phyloP scores from a whole-genome alignment of 2,329 filamentous ascomycete species.

The Neodidymelliopsis sp. region DNA sequence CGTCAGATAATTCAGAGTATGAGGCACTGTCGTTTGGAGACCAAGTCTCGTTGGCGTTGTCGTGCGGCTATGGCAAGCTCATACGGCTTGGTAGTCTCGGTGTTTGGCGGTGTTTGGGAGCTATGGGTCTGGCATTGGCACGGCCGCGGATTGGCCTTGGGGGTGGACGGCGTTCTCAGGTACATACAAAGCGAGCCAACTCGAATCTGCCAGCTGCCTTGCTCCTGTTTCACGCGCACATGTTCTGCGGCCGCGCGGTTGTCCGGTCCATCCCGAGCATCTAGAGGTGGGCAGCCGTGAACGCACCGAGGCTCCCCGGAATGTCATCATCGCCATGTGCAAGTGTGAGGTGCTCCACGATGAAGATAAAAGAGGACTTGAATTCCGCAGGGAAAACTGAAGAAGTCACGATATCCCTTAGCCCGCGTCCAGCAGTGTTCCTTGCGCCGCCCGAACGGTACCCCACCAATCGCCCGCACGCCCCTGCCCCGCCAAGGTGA shows the following conservation, averaged over 20 bases:
- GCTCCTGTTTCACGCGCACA: conserved; percentile 11
- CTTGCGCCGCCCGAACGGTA: conserved; percentile 28
- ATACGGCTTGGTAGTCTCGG: conserved; percentile 18
- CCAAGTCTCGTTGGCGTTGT: conserved; percentile 13
- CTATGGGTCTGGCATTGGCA: conserved; percentile 29
- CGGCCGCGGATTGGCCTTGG: conserved; percentile 46
- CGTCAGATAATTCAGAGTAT: too few relatives aligned
- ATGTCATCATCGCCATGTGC: conserved; percentile 29
- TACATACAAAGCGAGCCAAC: conserved; percentile 31
- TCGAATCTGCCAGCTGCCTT: not conserved
- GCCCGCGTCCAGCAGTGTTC: conserved; percentile 12
- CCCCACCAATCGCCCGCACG: conserved; percentile 37
- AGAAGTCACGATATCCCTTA: conserved; percentile 14
- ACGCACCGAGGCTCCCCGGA: conserved; percentile 30
- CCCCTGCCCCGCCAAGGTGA: conserved; percentile 17
- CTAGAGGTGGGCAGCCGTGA: conserved; percentile 13
- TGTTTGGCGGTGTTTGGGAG: conserved; percentile 35
- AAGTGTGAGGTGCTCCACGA: not conserved
- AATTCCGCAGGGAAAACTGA: not conserved
- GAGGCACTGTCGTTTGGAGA: too few relatives aligned
- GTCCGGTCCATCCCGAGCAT: conserved; percentile 29
- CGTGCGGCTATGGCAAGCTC: conserved; percentile 17
- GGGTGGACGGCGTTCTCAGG: conserved; percentile 35
- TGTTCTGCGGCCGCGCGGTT: conserved; percentile 15
- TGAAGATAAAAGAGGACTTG: conserved; percentile 6